Conservation (phyloP, 352 stramenopile species). For the Elongisporangium prolatum region DNA sequence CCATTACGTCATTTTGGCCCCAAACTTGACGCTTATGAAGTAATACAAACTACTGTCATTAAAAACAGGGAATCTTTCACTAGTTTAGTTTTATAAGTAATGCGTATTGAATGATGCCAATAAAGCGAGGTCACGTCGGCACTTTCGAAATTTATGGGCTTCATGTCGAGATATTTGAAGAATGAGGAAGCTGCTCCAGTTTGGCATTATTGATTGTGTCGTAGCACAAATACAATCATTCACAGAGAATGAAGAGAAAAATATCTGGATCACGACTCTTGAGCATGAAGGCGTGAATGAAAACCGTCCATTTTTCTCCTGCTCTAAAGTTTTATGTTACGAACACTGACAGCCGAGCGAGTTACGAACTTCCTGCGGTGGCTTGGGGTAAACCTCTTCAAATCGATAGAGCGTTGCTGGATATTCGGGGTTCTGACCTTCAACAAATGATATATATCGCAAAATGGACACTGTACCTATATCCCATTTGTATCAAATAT, state of each 20-base stretch:
- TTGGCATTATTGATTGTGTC: too few species aligned
- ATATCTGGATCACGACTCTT: too few species aligned
- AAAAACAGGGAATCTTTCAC: neutral
- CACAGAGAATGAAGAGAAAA: too few species aligned
- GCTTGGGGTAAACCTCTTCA: neutral
- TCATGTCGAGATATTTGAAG: neutral
- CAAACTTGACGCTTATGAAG: conserved; percentile 1
- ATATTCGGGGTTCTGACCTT: neutral
- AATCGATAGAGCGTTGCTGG: neutral
- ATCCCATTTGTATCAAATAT: neutral
- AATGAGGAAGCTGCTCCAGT: neutral
- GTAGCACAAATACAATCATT: too few species aligned
- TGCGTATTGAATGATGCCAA: neutral
- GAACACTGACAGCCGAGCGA: neutral
- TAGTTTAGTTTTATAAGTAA: neutral
- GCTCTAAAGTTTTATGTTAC: neutral
- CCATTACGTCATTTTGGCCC: conserved; percentile 6
- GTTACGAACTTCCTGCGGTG: neutral
- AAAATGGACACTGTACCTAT: neutral
- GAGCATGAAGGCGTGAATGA: neutral
- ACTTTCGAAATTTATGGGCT: neutral
- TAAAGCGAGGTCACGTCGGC: neutral
- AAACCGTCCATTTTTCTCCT: too few species aligned
- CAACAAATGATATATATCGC: neutral
- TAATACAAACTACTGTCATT: neutral